Evolutionary conservation across 345 rosid genomes (phyloP).

Genomic region (Carallia brachiata): DNA sequence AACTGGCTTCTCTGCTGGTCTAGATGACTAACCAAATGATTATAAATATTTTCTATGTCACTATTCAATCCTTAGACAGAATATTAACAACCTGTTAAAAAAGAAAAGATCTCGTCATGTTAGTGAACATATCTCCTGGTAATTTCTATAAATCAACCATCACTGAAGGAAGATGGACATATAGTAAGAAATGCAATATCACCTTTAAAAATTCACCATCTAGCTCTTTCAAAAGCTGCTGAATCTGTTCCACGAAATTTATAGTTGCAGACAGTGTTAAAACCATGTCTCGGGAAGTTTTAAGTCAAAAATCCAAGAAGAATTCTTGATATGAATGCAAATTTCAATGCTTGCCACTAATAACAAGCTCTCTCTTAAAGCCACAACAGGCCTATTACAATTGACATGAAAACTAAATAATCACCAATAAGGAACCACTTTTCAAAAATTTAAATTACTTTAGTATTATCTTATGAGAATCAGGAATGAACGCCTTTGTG

Average conservation of each 20-base stretch:
- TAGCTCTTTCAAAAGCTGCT: constrained; percentile 59
- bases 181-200: constrained; percentile 2
- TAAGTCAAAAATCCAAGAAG: too few species aligned
- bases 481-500: too few species aligned
- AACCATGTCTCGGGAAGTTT: neutral
- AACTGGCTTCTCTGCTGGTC: too few species aligned
- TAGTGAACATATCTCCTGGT: too few species aligned
- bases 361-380: neutral
- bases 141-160: neutral
- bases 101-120: too few species aligned
- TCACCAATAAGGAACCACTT: neutral
- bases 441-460: neutral
- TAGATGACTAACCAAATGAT: too few species aligned
- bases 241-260: constrained; percentile 39
- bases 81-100: too few species aligned
- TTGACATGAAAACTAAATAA: neutral
- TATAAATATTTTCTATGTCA: too few species aligned
- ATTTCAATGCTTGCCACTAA: neutral
- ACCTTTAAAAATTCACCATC: constrained; percentile 92
- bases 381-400: too few species aligned
- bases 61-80: too few species aligned
- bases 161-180: neutral
- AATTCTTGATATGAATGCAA: neutral
- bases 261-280: neutral
- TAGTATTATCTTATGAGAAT: neutral